Conservation (phyloP, 2,329 filamentous ascomycete genomes). For the Diaporthe vaccinii region DNA sequence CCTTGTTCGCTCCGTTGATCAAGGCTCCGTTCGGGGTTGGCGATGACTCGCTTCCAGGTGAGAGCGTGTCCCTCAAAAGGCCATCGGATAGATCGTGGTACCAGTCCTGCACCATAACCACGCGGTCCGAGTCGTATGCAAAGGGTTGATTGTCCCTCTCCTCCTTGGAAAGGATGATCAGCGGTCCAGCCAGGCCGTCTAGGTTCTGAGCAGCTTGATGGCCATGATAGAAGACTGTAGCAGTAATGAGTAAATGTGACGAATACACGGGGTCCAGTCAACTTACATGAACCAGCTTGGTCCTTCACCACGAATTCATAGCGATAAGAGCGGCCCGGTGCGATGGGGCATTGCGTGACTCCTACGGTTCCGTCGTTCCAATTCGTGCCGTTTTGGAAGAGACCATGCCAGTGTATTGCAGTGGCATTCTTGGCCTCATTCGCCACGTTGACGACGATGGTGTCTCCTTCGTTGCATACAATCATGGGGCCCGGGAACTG, state of each 20-base stretch:
- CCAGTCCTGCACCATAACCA: constrained; percentile 78
- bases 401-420: constrained; percentile 81
- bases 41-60: constrained; percentile 57
- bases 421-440: constrained; percentile 78
- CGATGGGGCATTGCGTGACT: constrained; percentile 72
- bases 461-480: constrained; percentile 80
- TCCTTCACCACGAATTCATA: constrained; percentile 57
- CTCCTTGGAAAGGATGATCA: constrained; percentile 72
- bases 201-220: constrained; percentile 75
- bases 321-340: constrained; percentile 68
- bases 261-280: neutral
- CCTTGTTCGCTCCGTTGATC: constrained; percentile 59
- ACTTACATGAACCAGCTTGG: constrained; percentile 54
- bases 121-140: constrained; percentile 70
- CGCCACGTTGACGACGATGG: constrained; percentile 75
- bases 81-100: constrained; percentile 69
- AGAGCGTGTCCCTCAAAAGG: constrained; percentile 53
- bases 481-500: constrained; percentile 81
- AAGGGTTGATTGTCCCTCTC: constrained; percentile 62
- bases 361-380: constrained; percentile 76
- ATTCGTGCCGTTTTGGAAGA: constrained; percentile 82
- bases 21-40: constrained; percentile 61
- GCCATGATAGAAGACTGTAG: constrained; percentile 53
- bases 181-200: constrained; percentile 75
- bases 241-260: neutral